Evolutionary conservation across 2,329 filamentous ascomycete genomes (phyloP).

Genomic region (Ophiostoma piceae): DNA sequence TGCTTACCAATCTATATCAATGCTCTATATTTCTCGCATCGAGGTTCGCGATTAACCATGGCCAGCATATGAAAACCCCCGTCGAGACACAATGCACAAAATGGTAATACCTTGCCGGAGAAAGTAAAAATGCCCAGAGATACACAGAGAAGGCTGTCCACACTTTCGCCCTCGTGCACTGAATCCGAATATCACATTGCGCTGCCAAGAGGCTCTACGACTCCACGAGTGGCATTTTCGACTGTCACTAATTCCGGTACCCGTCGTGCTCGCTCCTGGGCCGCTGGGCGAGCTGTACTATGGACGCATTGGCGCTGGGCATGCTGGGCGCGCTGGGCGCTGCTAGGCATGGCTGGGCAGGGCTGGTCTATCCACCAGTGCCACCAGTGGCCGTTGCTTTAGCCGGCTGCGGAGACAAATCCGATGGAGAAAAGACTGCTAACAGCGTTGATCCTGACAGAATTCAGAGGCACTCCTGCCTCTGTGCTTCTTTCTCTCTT

Average conservation of each 20-base stretch:
- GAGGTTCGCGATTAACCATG: background rate
- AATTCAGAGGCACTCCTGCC: background rate
- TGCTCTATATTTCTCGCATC: background rate
- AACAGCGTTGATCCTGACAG: background rate
- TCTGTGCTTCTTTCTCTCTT: too few relatives aligned
- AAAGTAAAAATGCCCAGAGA: background rate
- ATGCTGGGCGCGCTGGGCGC: background rate
- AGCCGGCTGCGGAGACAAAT: background rate
- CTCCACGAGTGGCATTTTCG: background rate
- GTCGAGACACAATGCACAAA: background rate
- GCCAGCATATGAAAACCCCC: background rate
- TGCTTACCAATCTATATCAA: background rate
- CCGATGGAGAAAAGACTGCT: background rate
- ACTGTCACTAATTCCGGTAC: background rate
- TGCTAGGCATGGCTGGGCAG: background rate
- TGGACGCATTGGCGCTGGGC: background rate
- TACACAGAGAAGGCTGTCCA: background rate
- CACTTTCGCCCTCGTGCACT: background rate
- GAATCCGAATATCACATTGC: background rate
- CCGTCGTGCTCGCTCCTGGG: background rate
- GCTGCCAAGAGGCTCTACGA: background rate
- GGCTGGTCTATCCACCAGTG: background rate
- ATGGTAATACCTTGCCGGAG: background rate
- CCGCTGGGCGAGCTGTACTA: background rate
- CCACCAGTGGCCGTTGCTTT: constrained; percentile 6